Percentiles rank a stretch among this genome's conserved stretches.
Evolutionary conservation across 2,329 filamentous ascomycete species (phyloP).

Genomic region (Fusarium lyarnte): DNA sequence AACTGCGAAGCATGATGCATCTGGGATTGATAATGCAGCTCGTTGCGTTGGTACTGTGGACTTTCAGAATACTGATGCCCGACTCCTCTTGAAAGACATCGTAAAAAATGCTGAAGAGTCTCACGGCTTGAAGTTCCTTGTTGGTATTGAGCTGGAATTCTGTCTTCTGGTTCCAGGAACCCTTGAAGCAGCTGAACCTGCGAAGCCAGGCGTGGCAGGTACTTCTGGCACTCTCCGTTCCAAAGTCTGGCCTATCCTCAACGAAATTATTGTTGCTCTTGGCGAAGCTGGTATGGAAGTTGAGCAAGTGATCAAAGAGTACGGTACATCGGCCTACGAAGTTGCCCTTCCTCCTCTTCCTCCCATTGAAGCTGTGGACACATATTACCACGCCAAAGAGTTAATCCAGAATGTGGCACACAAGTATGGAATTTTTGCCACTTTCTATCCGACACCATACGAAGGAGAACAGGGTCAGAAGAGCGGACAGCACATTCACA

Average conservation of each 20-base stretch:
- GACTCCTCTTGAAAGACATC: background rate
- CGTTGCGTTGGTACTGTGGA: background rate
- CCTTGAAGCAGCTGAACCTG: background rate
- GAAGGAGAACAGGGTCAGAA: background rate
- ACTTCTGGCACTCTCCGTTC: background rate
- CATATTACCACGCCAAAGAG: background rate
- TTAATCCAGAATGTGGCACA: background rate
- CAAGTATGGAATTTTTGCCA: background rate
- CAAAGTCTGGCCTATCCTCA: background rate
- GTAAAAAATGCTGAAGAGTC: background rate
- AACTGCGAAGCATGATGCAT: background rate
- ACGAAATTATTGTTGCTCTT: background rate
- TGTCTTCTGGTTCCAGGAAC: background rate
- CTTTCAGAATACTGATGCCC: background rate
- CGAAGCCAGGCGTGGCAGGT: background rate
- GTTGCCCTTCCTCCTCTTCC: background rate
- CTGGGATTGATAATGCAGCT: background rate
- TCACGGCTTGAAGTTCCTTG: background rate
- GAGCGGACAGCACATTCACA: slow-evolving; percentile 14
- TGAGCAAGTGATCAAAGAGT: slow-evolving; percentile 11
- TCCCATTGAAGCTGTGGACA: background rate
- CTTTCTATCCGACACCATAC: slow-evolving; percentile 6
- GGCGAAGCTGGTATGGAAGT: background rate
- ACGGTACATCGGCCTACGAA: slow-evolving; percentile 3
- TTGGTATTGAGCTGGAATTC: slow-evolving; percentile 15